phyloP scores from a whole-genome alignment of 129 eudicot genomes.

The Heracleum sosnowskyi region DNA sequence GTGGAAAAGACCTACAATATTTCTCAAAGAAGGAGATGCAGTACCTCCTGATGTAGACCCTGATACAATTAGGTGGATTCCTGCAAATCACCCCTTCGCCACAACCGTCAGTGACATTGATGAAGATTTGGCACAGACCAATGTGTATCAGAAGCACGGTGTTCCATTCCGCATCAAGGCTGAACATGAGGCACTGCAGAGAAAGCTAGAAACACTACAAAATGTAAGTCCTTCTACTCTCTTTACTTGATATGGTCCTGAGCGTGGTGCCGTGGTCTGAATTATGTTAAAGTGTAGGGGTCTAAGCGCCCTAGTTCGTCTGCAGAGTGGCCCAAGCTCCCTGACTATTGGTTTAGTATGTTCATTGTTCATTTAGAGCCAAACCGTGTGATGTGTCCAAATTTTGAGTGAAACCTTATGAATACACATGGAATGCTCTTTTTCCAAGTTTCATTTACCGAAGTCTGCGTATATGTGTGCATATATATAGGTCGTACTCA shows the following conservation, averaged over 20 bases:
- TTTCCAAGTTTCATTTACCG: neutral
- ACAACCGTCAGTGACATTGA: slow-evolving; percentile 90
- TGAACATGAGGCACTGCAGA: slow-evolving; percentile 96
- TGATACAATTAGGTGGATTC: slow-evolving; percentile 93
- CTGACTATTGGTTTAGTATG: neutral
- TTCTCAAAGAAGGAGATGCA: slow-evolving; percentile 85
- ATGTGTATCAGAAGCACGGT: slow-evolving; percentile 92
- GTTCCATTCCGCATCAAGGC: slow-evolving; percentile 97
- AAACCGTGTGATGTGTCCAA: neutral
- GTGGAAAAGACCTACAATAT: slow-evolving; percentile 89
- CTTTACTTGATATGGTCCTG: neutral
- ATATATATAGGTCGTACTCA: neutral
- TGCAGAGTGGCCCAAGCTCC: neutral
- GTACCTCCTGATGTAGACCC: slow-evolving; percentile 97
- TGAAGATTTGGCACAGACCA: slow-evolving; percentile 91
- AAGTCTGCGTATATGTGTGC: neutral
- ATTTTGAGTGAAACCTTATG: neutral
- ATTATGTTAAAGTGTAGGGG: neutral
- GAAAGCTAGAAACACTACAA: slow-evolving; percentile 86
- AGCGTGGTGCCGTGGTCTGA: neutral
- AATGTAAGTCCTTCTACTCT: slow-evolving; percentile 43
- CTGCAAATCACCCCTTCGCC: slow-evolving; percentile 98
- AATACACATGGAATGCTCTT: neutral
- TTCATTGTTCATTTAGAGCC: neutral
- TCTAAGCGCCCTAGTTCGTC: neutral